Evolutionary conservation across 2,329 filamentous ascomycete genomes (phyloP).

Genomic region (Phyllosticta capitalensis): DNA sequence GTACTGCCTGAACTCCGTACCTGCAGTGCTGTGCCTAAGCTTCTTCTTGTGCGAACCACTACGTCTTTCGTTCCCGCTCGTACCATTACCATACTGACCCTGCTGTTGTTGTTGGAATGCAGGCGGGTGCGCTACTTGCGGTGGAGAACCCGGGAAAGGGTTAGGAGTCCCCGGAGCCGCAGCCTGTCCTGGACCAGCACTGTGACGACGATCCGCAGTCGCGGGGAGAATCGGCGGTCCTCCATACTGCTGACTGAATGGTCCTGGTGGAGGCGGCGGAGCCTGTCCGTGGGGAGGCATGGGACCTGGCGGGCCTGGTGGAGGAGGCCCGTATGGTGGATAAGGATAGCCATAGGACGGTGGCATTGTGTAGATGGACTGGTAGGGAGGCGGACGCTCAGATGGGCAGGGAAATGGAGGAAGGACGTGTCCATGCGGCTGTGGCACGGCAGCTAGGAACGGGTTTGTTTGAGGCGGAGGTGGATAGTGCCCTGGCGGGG

Average conservation of each 20-base stretch:
- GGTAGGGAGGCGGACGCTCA: slow-evolving; percentile 8
- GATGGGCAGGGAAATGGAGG: slow-evolving; percentile 7
- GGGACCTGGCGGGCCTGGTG: not conserved
- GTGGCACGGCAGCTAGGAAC: slow-evolving; percentile 4
- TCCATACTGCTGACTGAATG: slow-evolving; percentile 23
- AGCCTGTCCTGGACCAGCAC: not conserved
- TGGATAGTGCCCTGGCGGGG: slow-evolving; percentile 1
- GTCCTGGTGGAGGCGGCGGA: slow-evolving; percentile 3
- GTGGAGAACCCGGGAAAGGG: slow-evolving; percentile 2
- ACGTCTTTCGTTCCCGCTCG: slow-evolving; percentile 1
- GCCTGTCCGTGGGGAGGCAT: not conserved
- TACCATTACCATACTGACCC: slow-evolving; percentile 1
- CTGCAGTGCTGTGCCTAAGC: slow-evolving; percentile 1
- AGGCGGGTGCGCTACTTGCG: slow-evolving; percentile 1
- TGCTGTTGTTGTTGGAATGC: slow-evolving; percentile 9
- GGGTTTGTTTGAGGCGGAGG: slow-evolving; percentile 7
- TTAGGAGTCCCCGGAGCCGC: not conserved
- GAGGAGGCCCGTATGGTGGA: slow-evolving; percentile 2
- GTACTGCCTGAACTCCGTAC: slow-evolving; percentile 9
- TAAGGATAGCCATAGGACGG: slow-evolving; percentile 3
- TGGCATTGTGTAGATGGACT: slow-evolving; percentile 5
- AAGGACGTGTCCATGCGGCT: not conserved
- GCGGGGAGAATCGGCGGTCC: slow-evolving; percentile 32
- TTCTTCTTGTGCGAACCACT: not conserved
- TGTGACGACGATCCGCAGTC: slow-evolving; percentile 20